Conservation (phyloP, 305 asterid genomes). For the Plantago coronopus region DNA sequence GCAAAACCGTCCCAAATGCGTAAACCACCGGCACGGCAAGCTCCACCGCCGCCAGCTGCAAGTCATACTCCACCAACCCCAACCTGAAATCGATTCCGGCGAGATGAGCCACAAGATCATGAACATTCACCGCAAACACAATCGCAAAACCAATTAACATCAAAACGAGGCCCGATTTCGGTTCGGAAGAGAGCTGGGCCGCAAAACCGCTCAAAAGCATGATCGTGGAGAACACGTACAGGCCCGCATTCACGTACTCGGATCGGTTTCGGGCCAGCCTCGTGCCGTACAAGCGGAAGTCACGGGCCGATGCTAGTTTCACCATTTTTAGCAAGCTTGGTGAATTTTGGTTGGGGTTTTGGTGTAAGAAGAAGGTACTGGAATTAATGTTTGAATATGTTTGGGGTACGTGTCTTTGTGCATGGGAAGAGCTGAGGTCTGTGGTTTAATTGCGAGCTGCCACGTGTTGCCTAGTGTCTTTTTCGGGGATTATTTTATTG, state of each 20-base stretch:
- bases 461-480: conserved; percentile 29
- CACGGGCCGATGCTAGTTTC: conserved; percentile 87
- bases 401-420: conserved; percentile 33
- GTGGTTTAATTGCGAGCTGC: not conserved
- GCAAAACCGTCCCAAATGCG: conserved; percentile 46
- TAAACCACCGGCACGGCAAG: conserved; percentile 66
- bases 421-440: conserved; percentile 21
- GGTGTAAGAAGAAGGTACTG: not conserved
- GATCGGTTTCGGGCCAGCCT: conserved; percentile 46
- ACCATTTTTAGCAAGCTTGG: conserved; percentile 41
- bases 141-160: conserved; percentile 45
- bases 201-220: conserved; percentile 60
- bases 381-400: not conserved
- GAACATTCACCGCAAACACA: conserved; percentile 51
- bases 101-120: conserved; percentile 82
- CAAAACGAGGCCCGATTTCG: conserved; percentile 63
- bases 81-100: conserved; percentile 64
- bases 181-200: conserved; percentile 54
- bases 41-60: conserved; percentile 69
- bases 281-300: conserved; percentile 74
- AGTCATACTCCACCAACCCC: conserved; percentile 47
- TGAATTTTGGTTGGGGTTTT: not conserved
- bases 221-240: conserved; percentile 66
- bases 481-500: too few relatives aligned
- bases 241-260: conserved; percentile 86